A percentile compares a stretch with the other conserved stretches of the same genome.
Evolutionary conservation across 2,329 filamentous ascomycete species (phyloP).

Genomic region (Fusarium incarnatum): DNA sequence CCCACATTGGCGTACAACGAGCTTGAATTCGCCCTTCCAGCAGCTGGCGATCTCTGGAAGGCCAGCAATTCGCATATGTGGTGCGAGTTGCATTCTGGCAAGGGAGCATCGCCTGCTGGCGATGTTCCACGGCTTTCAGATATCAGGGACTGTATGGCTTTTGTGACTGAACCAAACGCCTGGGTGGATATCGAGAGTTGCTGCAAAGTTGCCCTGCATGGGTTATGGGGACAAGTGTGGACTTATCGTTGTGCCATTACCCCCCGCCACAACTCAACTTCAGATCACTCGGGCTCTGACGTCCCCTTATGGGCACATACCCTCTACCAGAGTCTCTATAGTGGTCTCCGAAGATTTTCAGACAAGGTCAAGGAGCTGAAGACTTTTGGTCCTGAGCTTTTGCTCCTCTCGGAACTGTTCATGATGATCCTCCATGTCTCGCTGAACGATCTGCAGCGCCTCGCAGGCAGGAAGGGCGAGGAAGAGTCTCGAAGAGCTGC

Average conservation of each 20-base stretch:
- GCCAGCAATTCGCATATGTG: conserved; percentile 35
- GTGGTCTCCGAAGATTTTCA: conserved; percentile 31
- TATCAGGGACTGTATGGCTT: conserved; percentile 28
- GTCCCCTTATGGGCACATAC: conserved; percentile 35
- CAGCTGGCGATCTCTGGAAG: conserved; percentile 41
- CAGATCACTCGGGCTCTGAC: conserved; percentile 11
- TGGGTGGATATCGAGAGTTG: conserved; percentile 38
- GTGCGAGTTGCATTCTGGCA: conserved; percentile 33
- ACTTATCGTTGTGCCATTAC: conserved; percentile 40
- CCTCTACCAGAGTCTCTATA: conserved; percentile 43
- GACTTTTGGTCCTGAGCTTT: conserved; percentile 22
- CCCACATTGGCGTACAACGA: conserved; percentile 41
- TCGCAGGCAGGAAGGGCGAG: conserved; percentile 39
- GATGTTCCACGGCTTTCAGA: conserved; percentile 38
- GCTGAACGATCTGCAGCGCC: conserved; percentile 36
- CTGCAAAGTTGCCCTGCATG: conserved; percentile 35
- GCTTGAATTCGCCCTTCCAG: conserved; percentile 38
- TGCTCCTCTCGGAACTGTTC: conserved; percentile 40
- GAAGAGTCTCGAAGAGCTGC: conserved; percentile 36
- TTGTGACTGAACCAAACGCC: conserved; percentile 32
- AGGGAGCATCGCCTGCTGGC: conserved; percentile 12
- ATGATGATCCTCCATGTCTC: conserved; percentile 45
- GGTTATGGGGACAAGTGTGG: conserved; percentile 45
- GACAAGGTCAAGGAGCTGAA: conserved; percentile 24
- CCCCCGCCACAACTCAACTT: conserved; percentile 9